A percentile compares a stretch with the other conserved stretches of the same genome.
phyloP scores from a whole-genome alignment of 2,329 filamentous ascomycete species.

The Penicillium griseofulvum region DNA sequence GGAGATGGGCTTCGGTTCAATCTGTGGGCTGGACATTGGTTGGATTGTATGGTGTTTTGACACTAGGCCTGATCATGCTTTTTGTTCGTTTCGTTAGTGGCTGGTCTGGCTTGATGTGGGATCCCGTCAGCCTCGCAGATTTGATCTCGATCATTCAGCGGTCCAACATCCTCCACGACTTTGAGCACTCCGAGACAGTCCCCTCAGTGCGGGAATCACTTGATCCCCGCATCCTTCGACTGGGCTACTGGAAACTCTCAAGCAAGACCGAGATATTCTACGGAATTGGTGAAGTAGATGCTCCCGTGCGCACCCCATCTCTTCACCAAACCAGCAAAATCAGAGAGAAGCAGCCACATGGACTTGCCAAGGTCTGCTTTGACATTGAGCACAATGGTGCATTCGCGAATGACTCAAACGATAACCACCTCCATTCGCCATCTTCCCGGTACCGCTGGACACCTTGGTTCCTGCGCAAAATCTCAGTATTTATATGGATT shows the following conservation, averaged over 20 bases:
- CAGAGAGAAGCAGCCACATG: slow-evolving; percentile 32
- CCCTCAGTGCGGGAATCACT: slow-evolving; percentile 46
- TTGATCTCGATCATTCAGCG: slow-evolving; percentile 73
- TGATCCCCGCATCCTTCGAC: slow-evolving; percentile 61
- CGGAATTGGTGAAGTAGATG: slow-evolving; percentile 66
- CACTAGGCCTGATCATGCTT: slow-evolving; percentile 58
- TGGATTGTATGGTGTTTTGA: slow-evolving; percentile 67
- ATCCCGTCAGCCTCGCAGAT: slow-evolving; percentile 77
- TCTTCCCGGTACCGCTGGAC: slow-evolving; percentile 64
- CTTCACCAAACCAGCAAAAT: slow-evolving; percentile 31
- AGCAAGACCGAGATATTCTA: slow-evolving; percentile 71
- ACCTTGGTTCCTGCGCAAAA: slow-evolving; percentile 71
- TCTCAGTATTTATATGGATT: slow-evolving; percentile 64
- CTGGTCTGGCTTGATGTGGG: slow-evolving; percentile 79
- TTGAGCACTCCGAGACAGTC: slow-evolving; percentile 65
- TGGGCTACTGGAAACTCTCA: slow-evolving; percentile 83
- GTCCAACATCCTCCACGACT: slow-evolving; percentile 74
- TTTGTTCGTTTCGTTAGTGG: slow-evolving; percentile 63
- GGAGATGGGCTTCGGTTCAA: slow-evolving; percentile 78
- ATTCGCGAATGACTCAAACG: slow-evolving; percentile 45
- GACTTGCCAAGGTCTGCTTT: slow-evolving; percentile 32
- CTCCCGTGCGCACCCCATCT: slow-evolving; percentile 47
- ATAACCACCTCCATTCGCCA: slow-evolving; percentile 52
- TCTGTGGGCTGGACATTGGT: slow-evolving; percentile 76
- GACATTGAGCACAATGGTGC: slow-evolving; percentile 41